Evolutionary conservation across 2,329 filamentous ascomycete genomes (phyloP).

Genomic region (Paraphoma sp.): DNA sequence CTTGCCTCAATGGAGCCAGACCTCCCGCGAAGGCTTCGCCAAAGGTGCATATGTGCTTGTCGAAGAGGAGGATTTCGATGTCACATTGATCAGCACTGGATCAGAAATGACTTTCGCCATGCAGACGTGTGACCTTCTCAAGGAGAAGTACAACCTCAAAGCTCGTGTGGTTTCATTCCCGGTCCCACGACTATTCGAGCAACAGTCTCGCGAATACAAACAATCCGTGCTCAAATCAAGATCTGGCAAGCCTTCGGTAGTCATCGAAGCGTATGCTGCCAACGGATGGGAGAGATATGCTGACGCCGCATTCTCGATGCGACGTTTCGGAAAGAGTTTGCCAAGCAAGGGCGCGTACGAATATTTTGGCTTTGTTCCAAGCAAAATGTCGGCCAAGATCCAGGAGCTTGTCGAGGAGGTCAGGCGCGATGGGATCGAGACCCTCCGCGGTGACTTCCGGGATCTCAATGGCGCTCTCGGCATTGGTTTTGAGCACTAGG

Average conservation of each 20-base stretch:
- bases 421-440: conserved; percentile 38
- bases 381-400: conserved; percentile 54
- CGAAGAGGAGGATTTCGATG: conserved; percentile 50
- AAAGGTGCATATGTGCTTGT: conserved; percentile 57
- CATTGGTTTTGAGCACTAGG: conserved; percentile 14
- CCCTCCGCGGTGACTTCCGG: conserved; percentile 12
- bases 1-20: conserved; percentile 57
- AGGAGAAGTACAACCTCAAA: conserved; percentile 26
- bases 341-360: neutral
- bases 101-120: conserved; percentile 56
- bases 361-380: conserved; percentile 40
- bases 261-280: conserved; percentile 64
- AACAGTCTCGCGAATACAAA: conserved; percentile 52
- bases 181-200: conserved; percentile 54
- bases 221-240: conserved; percentile 51
- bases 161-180: conserved; percentile 57
- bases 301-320: conserved; percentile 61
- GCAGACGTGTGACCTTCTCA: conserved; percentile 44
- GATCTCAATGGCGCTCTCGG: conserved; percentile 15
- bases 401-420: conserved; percentile 42
- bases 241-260: conserved; percentile 55
- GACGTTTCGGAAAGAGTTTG: conserved; percentile 51
- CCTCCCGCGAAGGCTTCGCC: conserved; percentile 53
- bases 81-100: conserved; percentile 56
- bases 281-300: conserved; percentile 66